Evolutionary conservation across 148 eudicot genomes (phyloP), one percentile per base, ranked within the genome.

Genomic region (Persicaria tinctoria): DNA sequence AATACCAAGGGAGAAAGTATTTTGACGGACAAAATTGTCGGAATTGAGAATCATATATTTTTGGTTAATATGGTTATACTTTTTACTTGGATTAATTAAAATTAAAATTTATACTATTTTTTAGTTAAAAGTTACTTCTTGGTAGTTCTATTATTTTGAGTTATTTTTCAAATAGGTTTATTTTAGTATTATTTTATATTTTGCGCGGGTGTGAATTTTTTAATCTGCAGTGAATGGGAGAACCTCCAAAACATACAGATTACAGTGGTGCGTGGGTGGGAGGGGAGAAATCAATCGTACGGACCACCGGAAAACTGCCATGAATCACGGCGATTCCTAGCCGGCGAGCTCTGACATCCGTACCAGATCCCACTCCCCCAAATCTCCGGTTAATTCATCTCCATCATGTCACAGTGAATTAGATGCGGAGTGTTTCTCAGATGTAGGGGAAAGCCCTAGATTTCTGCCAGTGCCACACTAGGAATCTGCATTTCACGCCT

Each of bases 361-460:
- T 63, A 66, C 48, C 70, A 44, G 70, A 13, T 41, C n/a, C 18
- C n/a, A 12, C 17, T 66, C 10, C 70, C 45, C 70, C 47, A 41
- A 66, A 66, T 66, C 70, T 14, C 48, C 18, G 70, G 18, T 66
- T 17, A 66, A 44, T 66, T 41, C 70, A 66, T 66, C 47, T 41
- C 48, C 48, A 41, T 4, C 48, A 41, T 12, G 7, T 10, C 70
- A 66, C 70, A 66, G 17, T 41, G 44, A 41, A 64, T 32, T 32
- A 32, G 41, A 32, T 32, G 38, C n/a, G 60, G 5, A 23, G 5
- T 18, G 10, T 60, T 23, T 60, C 68, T 27, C 68, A 60, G 11
- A 41, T 27, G 38, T 13, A 23, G 68, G 2, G 3, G 9, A 60
- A 63, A 63, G 32, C 70, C 70, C 70, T 66, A 66, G 48, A 66